phyloP scores from a whole-genome alignment of 257 asterid species.

The Solanum arcanum region DNA sequence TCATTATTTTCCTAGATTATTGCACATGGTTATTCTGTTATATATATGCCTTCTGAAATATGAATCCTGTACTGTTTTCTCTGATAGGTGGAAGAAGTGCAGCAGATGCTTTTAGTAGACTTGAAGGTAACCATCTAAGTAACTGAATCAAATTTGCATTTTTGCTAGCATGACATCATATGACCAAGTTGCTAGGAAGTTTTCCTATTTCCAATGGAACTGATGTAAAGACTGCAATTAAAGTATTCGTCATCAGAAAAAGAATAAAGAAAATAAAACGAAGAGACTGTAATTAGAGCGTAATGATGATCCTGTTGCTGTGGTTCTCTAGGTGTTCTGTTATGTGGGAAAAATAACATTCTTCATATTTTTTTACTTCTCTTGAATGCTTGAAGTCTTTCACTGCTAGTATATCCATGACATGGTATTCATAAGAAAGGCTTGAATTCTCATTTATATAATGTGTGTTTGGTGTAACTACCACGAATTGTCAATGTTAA shows the following conservation, averaged over 20 bases:
- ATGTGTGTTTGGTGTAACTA: not conserved
- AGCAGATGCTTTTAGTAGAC: constrained; percentile 45
- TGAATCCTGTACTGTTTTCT: not conserved
- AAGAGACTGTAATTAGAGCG: not conserved
- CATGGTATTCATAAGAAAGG: not conserved
- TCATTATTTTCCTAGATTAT: not conserved
- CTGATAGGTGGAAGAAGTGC: constrained; percentile 54
- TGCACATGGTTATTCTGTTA: not conserved
- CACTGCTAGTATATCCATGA: not conserved
- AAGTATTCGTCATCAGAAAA: not conserved
- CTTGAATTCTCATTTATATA: not conserved
- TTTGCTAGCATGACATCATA: not conserved
- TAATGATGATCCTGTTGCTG: not conserved
- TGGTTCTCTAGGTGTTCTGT: not conserved
- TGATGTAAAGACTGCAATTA: not conserved
- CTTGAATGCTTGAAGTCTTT: not conserved
- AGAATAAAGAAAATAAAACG: not conserved
- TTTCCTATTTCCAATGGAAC: not conserved
- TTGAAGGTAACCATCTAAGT: constrained; percentile 39
- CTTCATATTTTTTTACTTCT: not conserved
- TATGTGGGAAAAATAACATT: not conserved
- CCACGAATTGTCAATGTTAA: not conserved
- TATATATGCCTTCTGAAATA: not conserved
- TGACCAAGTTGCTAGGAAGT: not conserved
- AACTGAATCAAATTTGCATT: not conserved